phyloP scores from a whole-genome alignment of 148 eudicot genomes.

The Mesembryanthemum crystallinum region DNA sequence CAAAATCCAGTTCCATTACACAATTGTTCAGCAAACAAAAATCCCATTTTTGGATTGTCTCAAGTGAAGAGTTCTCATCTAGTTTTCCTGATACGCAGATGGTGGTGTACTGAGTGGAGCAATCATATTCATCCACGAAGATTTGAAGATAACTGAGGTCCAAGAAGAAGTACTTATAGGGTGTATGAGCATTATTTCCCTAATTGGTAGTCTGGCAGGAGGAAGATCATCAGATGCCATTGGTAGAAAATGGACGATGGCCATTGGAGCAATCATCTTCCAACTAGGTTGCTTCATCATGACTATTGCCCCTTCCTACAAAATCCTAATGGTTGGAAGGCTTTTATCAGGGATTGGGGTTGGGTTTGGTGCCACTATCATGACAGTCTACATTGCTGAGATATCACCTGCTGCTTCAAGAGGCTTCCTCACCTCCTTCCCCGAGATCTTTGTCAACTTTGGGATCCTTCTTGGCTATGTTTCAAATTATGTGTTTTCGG shows the following conservation, averaged over 20 bases:
- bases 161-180: conserved; percentile 40
- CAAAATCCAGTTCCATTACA: not conserved
- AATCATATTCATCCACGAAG: conserved; percentile 41
- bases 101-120: conserved; percentile 47
- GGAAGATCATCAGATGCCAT: conserved; percentile 45
- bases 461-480: conserved; percentile 45
- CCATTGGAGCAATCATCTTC: conserved; percentile 33
- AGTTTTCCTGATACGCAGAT: conserved; percentile 20
- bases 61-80: not conserved
- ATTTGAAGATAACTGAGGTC: conserved; percentile 35
- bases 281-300: conserved; percentile 36
- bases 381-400: conserved; percentile 43
- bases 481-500: conserved; percentile 40
- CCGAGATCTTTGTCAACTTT: conserved; percentile 36
- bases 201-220: conserved; percentile 39
- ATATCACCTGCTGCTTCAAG: conserved; percentile 37
- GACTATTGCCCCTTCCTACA: conserved; percentile 33
- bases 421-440: conserved; percentile 47
- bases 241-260: conserved; percentile 54
- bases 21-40: not conserved
- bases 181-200: conserved; percentile 35
- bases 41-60: not conserved
- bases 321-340: conserved; percentile 37
- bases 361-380: conserved; percentile 35
- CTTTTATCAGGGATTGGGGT: conserved; percentile 42